Conservation (phyloP, 306 rosid genomes). For the Cyclanthera cordifolia region DNA sequence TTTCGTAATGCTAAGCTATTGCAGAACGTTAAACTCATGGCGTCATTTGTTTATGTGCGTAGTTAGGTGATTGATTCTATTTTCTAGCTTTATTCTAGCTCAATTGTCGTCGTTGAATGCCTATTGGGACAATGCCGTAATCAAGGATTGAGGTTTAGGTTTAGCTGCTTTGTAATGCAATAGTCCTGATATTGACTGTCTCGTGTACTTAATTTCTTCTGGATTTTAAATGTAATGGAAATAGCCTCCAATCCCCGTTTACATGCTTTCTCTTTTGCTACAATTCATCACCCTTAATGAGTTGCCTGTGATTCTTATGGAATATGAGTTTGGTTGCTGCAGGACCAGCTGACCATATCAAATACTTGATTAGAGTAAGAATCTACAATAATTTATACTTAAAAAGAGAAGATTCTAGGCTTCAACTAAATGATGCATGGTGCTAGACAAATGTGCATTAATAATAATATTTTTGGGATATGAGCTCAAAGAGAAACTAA, state of each 20-base stretch:
- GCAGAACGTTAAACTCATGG: not conserved
- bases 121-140: not conserved
- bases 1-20: not conserved
- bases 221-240: not conserved
- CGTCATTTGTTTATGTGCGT: not conserved
- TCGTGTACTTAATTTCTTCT: slow-evolving; percentile 1
- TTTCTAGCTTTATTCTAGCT: too few relatives aligned
- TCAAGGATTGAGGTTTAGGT: slow-evolving; percentile 2
- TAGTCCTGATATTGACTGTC: not conserved
- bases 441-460: slow-evolving; percentile 9
- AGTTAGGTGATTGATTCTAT: slow-evolving; percentile 6
- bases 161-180: slow-evolving; percentile 11
- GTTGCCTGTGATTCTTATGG: slow-evolving; percentile 3
- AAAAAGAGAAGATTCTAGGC: not conserved
- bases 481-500: not conserved
- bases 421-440: not conserved
- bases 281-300: not conserved
- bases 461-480: not conserved
- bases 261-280: not conserved
- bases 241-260: too few relatives aligned
- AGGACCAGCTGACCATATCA: not conserved
- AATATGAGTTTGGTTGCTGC: slow-evolving; percentile 1
- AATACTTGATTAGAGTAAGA: not conserved
- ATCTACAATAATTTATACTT: not conserved
- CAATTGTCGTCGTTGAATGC: not conserved